Evolutionary conservation across 306 rosid species (phyloP), one percentile per base, ranked within the genome.

Genomic region (Casuarina glauca): DNA sequence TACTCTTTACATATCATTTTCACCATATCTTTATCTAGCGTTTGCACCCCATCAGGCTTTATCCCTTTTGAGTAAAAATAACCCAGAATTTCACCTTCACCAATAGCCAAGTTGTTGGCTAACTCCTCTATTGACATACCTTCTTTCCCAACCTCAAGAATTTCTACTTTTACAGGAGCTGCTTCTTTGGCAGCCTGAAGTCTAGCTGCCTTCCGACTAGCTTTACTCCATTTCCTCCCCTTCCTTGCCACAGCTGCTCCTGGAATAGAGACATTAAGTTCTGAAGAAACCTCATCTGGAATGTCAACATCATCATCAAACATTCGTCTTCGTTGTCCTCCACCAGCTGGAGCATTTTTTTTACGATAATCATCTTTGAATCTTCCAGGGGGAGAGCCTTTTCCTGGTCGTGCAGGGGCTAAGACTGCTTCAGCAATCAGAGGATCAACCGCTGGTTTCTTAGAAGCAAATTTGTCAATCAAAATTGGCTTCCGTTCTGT

Each of bases 141-240:
- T 36, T 83, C 73, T 36, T 88, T 90, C 54, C 84, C 82, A 69
- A 95, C 98, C 90, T 93, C 99, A 54, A 95, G 88, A 79, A 95
- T 95, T 84, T 95, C 99, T 35, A 88, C 99, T 87, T 90, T 95
- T 69, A 95, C 97, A 68, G 99, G 97, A 84, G 99, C 99, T 4
- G 98, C 97, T 61, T 93, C 96, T 89, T 76, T 95, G 74, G 97
- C 97, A 85, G 99, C 99, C 81, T 90, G 97, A 72, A 95, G 91
- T 76, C 97, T 86, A n/a, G 93, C 97, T 4, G 99, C 99, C 88
- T 82, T 95, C 83, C 99, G 88, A 75, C 96, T 91, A 53, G 99
- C 99, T 90, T 95, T 95, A 78, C 90, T 95, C 99, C 97, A 93
- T 84, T 91, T 95, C 86, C 97, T 87, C 78, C 99, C 99, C 89